phyloP scores from a whole-genome alignment of 2,329 filamentous ascomycete species.

The Fonsecaea erecta region DNA sequence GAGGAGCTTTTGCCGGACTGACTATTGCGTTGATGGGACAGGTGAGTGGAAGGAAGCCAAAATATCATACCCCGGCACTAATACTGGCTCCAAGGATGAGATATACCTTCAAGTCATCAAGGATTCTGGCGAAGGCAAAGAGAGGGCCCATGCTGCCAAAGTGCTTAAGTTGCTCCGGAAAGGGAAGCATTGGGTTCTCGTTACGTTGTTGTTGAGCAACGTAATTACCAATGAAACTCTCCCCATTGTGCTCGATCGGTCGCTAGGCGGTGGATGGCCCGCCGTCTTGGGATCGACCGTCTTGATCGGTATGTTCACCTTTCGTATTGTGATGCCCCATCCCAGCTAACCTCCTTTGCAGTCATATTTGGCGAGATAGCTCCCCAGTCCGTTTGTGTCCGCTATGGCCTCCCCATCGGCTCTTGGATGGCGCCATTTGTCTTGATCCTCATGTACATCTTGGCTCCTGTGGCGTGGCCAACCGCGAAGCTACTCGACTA shows the following conservation, averaged over 20 bases:
- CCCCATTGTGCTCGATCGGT: slow-evolving; percentile 91
- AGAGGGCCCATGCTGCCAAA: slow-evolving; percentile 80
- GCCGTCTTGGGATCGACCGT: slow-evolving; percentile 92
- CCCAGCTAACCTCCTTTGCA: slow-evolving; percentile 45
- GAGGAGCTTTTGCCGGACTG: slow-evolving; percentile 91
- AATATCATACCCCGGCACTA: background rate
- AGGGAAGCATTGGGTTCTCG: slow-evolving; percentile 97
- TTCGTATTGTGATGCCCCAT: slow-evolving; percentile 11
- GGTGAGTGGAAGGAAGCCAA: slow-evolving; percentile 39
- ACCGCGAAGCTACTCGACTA: slow-evolving; percentile 94
- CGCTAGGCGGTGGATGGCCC: slow-evolving; percentile 90
- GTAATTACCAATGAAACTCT: slow-evolving; percentile 98
- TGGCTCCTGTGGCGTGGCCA: slow-evolving; percentile 88
- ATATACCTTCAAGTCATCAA: slow-evolving; percentile 96
- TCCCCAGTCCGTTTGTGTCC: slow-evolving; percentile 93
- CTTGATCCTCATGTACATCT: slow-evolving; percentile 85
- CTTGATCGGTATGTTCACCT: slow-evolving; percentile 73
- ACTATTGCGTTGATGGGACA: slow-evolving; percentile 72
- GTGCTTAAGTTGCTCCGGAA: slow-evolving; percentile 80
- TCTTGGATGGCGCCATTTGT: slow-evolving; percentile 92
- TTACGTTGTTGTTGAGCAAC: slow-evolving; percentile 90
- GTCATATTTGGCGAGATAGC: slow-evolving; percentile 98
- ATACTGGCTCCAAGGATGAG: slow-evolving; percentile 68
- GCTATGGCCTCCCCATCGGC: slow-evolving; percentile 92
- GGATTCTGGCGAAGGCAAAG: slow-evolving; percentile 79